Base-by-base conservation (phyloP, 2,329 filamentous ascomycete genomes). In the Ophiostoma sp. region DNA sequence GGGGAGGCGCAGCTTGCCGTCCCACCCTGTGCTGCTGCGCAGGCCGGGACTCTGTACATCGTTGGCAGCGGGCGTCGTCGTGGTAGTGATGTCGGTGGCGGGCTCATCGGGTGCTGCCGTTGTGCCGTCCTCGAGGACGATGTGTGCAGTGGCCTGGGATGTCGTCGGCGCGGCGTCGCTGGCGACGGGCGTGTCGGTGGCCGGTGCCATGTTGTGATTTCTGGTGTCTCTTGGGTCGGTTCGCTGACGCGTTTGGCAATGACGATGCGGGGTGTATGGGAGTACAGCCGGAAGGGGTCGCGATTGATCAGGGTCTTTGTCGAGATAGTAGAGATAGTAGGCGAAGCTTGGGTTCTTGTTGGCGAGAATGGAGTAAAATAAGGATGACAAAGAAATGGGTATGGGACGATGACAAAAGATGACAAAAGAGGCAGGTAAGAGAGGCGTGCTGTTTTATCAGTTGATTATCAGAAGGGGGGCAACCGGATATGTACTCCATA, bases 1-100 rank as follows among this genome's bases (percentile, higher is more conserved):
- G 38, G 90, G 87, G 66, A 97, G 79, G 52, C 91, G 84, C 69
- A 94, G 82, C 79, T 94, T 94, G 71, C 91, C 91, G 77, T 94
- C 91, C 91, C 91, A 94, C 70, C 91, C 91, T 74, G 85, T 87
- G 78, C 84, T 87, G 73, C 87, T 85, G 71, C 80, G 81, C 65
- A 86, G 40, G 40, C 60, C 60, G 38, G 60, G 60, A 77, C 12
- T 79, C 80, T 4, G 82, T 81, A 72, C 84, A 16, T 77, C 78
- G 67, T 75, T 79, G 5, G 83, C 79, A 67, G 76, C 74, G 16
- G 74, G 76, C 7, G 79, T 14, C 5, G 38, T 41, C 7, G 38
- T 6, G 4, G 58, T 11, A 38, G 55, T 6, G 5, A 27, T 8
- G 77, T 5, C 78, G 76, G 36, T 75, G 74, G 65, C 78, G 75